Evolutionary conservation across 495 filamentous ascomycete genomes (phyloP).

Genomic region (Tirmania nivea): DNA sequence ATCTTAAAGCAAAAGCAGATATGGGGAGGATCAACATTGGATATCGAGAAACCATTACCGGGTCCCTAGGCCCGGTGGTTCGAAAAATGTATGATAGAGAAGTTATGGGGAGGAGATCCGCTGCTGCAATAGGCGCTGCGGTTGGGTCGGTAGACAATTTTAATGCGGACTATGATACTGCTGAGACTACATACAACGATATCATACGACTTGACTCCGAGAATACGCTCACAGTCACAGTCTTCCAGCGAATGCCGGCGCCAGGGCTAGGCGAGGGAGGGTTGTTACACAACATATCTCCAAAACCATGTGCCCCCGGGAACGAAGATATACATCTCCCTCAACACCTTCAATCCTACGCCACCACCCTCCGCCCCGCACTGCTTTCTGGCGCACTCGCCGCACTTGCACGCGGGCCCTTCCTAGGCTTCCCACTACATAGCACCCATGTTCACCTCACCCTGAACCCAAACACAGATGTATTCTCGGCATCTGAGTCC

Average conservation of each 20-base stretch:
- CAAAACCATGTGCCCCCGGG: conserved; percentile 7
- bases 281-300: not conserved
- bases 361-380: conserved; percentile 33
- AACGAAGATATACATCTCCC: conserved; percentile 27
- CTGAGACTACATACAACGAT: not conserved
- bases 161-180: conserved; percentile 14
- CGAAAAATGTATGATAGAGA: conserved; percentile 51
- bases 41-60: conserved; percentile 59
- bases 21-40: conserved; percentile 93
- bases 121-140: conserved; percentile 48
- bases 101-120: conserved; percentile 55
- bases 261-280: conserved; percentile 12
- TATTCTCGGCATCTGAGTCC: conserved; percentile 39
- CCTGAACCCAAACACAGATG: conserved; percentile 40
- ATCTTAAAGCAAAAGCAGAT: conserved; percentile 69
- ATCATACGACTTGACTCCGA: conserved; percentile 15
- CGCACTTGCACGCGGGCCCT: conserved; percentile 65
- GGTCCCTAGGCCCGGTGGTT: conserved; percentile 27
- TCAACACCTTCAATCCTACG: conserved; percentile 32
- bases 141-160: conserved; percentile 36
- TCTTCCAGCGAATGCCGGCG: conserved; percentile 16
- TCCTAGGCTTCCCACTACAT: conserved; percentile 53
- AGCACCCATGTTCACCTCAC: conserved; percentile 43
- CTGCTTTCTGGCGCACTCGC: conserved; percentile 61
- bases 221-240: conserved; percentile 39